phyloP scores from a whole-genome alignment of 306 rosid genomes.

The Quercus engelmannii region DNA sequence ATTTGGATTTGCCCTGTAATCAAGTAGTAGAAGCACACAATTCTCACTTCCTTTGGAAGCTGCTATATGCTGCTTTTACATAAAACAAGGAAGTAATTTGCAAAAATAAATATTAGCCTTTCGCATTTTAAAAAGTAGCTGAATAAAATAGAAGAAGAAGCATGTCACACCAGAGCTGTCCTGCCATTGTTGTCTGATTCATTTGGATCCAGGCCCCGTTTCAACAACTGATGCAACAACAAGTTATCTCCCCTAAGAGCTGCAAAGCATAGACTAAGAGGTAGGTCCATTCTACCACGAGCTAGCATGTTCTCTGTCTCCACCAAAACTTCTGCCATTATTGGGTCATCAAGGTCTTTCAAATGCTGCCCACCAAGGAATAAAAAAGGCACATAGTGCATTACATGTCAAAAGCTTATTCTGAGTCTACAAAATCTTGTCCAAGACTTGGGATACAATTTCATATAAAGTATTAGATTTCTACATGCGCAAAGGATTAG shows the following conservation, averaged over 20 bases:
- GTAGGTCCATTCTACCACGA: slow-evolving; percentile 79
- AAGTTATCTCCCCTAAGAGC: slow-evolving; percentile 77
- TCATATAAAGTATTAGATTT: no score
- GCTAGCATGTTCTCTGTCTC: slow-evolving; percentile 89
- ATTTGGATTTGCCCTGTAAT: slow-evolving; percentile 71
- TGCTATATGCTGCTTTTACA: slow-evolving; percentile 69
- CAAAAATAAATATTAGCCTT: neutral
- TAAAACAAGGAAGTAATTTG: neutral
- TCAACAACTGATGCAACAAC: slow-evolving; percentile 71
- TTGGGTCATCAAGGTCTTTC: slow-evolving; percentile 65
- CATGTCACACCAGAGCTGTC: slow-evolving; percentile 65
- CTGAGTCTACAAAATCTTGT: neutral
- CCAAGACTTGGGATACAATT: neutral
- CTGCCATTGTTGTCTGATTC: slow-evolving; percentile 76
- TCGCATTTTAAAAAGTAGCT: neutral
- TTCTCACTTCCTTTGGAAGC: slow-evolving; percentile 67
- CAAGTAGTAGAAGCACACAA: slow-evolving; percentile 65
- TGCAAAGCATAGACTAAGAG: slow-evolving; percentile 83
- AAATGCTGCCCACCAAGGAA: slow-evolving; percentile 55
- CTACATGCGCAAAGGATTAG: neutral
- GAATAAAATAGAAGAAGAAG: neutral
- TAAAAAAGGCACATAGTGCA: neutral
- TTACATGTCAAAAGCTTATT: neutral
- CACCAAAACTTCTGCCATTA: slow-evolving; percentile 73
- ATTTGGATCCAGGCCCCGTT: slow-evolving; percentile 68